Evolutionary conservation across 148 eudicot genomes (phyloP).

Genomic region (Simmondsia chinensis): DNA sequence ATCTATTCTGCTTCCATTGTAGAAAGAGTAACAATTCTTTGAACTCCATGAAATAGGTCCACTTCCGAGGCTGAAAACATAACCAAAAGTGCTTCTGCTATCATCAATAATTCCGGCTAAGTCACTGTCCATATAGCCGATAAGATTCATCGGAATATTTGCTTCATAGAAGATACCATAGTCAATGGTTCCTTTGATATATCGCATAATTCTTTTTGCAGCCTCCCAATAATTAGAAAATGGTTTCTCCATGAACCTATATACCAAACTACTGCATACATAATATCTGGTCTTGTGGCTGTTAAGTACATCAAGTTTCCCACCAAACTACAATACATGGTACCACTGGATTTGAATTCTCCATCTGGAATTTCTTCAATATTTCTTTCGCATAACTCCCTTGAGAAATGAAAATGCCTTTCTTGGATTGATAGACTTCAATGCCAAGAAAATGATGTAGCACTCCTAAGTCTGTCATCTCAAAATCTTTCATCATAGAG

Average conservation of each 20-base stretch:
- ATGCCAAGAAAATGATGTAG: conserved; percentile 3
- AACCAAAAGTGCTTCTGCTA: background rate
- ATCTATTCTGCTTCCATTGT: conserved; percentile 4
- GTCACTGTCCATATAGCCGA: background rate
- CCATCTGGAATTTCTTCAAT: conserved; percentile 12
- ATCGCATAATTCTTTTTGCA: conserved; percentile 2
- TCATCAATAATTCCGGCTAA: conserved; percentile 8
- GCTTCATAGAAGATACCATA: conserved; percentile 2
- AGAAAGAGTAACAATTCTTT: conserved; percentile 4
- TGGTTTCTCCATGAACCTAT: conserved; percentile 5
- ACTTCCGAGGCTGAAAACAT: background rate
- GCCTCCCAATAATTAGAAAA: conserved; percentile 1
- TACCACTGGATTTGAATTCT: background rate
- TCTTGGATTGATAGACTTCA: conserved; percentile 1
- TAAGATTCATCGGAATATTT: background rate
- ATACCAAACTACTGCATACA: conserved; percentile 6
- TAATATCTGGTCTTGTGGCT: conserved; percentile 6
- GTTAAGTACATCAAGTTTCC: conserved; percentile 8
- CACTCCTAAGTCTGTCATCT: conserved; percentile 6
- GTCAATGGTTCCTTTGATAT: conserved; percentile 5
- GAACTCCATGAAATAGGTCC: conserved; percentile 6
- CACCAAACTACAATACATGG: conserved; percentile 3
- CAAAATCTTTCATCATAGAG: conserved; percentile 4
- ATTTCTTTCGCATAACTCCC: conserved; percentile 1
- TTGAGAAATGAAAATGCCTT: conserved; percentile 6